Conservation (phyloP, 2,329 filamentous ascomycete genomes). For the Cadophora malorum region DNA sequence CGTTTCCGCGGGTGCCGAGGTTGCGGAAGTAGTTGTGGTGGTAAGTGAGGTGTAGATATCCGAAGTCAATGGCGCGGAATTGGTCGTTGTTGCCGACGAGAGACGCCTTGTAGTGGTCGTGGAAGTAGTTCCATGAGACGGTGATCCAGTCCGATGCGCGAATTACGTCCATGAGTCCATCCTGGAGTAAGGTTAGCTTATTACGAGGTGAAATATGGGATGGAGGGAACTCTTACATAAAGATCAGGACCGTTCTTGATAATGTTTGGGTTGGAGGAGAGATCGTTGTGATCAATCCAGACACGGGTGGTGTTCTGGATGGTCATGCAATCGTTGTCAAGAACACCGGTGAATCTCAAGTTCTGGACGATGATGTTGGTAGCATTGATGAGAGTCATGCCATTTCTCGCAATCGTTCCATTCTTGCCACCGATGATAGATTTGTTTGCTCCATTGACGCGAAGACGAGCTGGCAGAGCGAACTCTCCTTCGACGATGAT, state of each 20-base stretch:
- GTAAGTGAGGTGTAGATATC: slow-evolving; percentile 19
- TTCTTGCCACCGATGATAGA: slow-evolving; percentile 17
- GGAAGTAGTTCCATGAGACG: slow-evolving; percentile 23
- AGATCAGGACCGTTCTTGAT: slow-evolving; percentile 18
- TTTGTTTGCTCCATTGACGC: slow-evolving; percentile 17
- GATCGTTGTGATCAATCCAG: slow-evolving; percentile 24
- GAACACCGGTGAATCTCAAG: slow-evolving; percentile 15
- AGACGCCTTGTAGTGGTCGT: slow-evolving; percentile 23
- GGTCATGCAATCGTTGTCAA: slow-evolving; percentile 23
- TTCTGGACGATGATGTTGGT: slow-evolving; percentile 20
- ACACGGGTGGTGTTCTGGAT: slow-evolving; percentile 22
- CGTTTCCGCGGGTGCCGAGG: slow-evolving; percentile 21
- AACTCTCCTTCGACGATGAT: slow-evolving; percentile 20
- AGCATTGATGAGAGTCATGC: slow-evolving; percentile 13
- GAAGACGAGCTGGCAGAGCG: slow-evolving; percentile 16
- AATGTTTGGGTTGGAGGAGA: slow-evolving; percentile 19
- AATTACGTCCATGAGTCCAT: slow-evolving; percentile 19
- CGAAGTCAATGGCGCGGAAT: slow-evolving; percentile 18
- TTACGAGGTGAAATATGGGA: no score
- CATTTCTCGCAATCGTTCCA: slow-evolving; percentile 19
- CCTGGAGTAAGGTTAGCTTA: no score
- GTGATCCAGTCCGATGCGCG: slow-evolving; percentile 22
- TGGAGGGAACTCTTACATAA: not conserved
- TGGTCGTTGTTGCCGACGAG: slow-evolving; percentile 20
- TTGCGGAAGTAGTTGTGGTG: slow-evolving; percentile 23